Conservation (phyloP, 2,329 filamentous ascomycete species). For the Huntiella savannae region DNA sequence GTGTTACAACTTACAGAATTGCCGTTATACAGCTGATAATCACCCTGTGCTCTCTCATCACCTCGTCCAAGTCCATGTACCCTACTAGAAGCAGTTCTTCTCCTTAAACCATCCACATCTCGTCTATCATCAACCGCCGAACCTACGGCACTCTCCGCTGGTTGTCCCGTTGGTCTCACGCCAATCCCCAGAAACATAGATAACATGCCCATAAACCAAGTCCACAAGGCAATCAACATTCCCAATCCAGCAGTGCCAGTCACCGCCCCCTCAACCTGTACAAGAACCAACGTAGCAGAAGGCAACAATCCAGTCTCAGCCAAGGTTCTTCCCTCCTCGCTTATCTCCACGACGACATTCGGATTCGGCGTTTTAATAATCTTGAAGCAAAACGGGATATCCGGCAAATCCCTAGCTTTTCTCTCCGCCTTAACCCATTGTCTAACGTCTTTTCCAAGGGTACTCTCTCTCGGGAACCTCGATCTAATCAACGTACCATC, state of each 20-base stretch:
- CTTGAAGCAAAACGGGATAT: slow-evolving; percentile 50
- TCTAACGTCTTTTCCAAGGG: slow-evolving; percentile 47
- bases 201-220: slow-evolving; percentile 17
- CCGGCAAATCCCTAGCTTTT: slow-evolving; percentile 33
- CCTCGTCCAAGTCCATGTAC: slow-evolving; percentile 13
- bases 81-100: slow-evolving; percentile 9
- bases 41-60: slow-evolving; percentile 28
- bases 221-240: slow-evolving; percentile 19
- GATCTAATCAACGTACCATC: slow-evolving; percentile 65
- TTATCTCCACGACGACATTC: slow-evolving; percentile 52
- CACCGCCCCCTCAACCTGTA: slow-evolving; percentile 39
- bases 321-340: slow-evolving; percentile 53
- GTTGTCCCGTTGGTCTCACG: slow-evolving; percentile 6
- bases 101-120: slow-evolving; percentile 4
- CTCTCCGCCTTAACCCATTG: slow-evolving; percentile 54
- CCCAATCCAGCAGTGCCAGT: slow-evolving; percentile 15
- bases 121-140: neutral
- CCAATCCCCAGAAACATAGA: slow-evolving; percentile 3
- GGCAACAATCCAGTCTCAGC: slow-evolving; percentile 54
- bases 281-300: slow-evolving; percentile 64
- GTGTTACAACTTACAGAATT: slow-evolving; percentile 47
- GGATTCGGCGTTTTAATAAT: slow-evolving; percentile 63
- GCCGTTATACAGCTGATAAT: slow-evolving; percentile 72
- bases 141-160: slow-evolving; percentile 12
- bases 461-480: slow-evolving; percentile 46